phyloP scores from a whole-genome alignment of 768 basidiomycete species.

The Suillus decipiens region DNA sequence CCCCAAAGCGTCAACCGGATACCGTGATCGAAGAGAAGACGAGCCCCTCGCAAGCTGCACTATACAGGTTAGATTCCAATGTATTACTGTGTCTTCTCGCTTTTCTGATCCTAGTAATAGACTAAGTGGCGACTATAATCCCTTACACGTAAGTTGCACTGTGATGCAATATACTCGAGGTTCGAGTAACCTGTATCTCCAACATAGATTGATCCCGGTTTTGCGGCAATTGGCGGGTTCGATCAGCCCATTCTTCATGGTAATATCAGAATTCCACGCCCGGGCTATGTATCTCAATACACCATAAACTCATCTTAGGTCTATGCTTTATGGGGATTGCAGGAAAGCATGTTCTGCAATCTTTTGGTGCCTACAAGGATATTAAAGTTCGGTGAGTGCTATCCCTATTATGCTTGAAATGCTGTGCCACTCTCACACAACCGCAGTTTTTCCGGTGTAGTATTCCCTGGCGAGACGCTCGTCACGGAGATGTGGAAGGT shows the following conservation, averaged over 20 bases:
- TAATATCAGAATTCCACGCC: conserved; percentile 15
- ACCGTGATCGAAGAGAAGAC: conserved; percentile 90
- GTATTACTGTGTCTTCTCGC: conserved; percentile 6
- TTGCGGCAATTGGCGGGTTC: conserved; percentile 94
- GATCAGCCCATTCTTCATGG: conserved; percentile 86
- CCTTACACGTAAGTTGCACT: conserved; percentile 67
- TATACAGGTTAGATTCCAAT: conserved; percentile 70
- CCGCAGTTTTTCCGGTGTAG: conserved; percentile 80
- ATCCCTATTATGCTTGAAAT: not conserved
- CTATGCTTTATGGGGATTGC: conserved; percentile 93
- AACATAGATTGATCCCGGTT: conserved; percentile 82
- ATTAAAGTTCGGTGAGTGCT: conserved; percentile 87
- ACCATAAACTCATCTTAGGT: conserved; percentile 37
- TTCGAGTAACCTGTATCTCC: not conserved
- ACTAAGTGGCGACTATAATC: conserved; percentile 90
- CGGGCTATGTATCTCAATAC: conserved; percentile 6
- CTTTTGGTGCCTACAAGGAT: conserved; percentile 83
- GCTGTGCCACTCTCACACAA: not conserved
- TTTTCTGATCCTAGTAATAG: conserved; percentile 37
- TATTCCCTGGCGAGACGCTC: conserved; percentile 95
- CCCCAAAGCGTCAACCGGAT: conserved; percentile 85
- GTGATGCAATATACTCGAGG: not conserved
- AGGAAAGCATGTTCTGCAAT: conserved; percentile 88
- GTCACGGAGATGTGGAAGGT: conserved; percentile 99
- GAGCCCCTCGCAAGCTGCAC: conserved; percentile 73